Base-by-base conservation (phyloP, 2,329 filamentous ascomycete species). In the Diaporthe australafricana region DNA sequence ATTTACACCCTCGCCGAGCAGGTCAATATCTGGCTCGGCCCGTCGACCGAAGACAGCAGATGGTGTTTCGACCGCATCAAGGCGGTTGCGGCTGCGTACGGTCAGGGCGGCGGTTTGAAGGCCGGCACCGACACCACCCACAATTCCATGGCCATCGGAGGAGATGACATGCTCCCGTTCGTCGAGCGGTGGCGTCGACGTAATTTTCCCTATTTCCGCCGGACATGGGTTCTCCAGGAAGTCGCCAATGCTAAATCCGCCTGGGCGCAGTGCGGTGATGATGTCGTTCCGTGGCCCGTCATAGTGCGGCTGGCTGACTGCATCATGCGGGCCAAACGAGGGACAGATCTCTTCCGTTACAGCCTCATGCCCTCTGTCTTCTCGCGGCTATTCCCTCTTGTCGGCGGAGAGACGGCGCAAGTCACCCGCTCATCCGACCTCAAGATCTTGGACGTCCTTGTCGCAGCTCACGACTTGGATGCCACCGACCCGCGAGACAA, bases 151-250 rank as follows among this genome's bases (percentile, higher is more conserved):
- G 38, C 38, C 38, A 40, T 40, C 38, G 38, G 38, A 16, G 14
- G 38, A 40, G 38, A 40, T 40, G 38, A 11, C 38, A 40, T 40
- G 38, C 38, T 40, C 38, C 38, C 38, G 38, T 40, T 40, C 38
- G 38, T 40, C 27, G 53, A 56, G 8, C 27, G 32, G 11, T 55
- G 52, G 52, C 17, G 52, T 25, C 17, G 32, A 32, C 32, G 52
- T 32, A 22, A 55, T 8, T 55, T 55, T 16, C 65, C 71, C 27
- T 72, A 71, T 67, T 75, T 75, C 50, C 52, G 53, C 8, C 66
- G 74, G 11, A 65, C 62, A 9, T 75, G 74, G 73, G 73, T 74
- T 3, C 27, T 75, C 27, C 71, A 75, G 57, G 73, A 74, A 50
- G 69, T 70, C 11, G 20, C 45, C 30, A 63, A 63, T 35, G 70